Conservation (phyloP, 257 asterid species). For the Solanum neorickii region DNA sequence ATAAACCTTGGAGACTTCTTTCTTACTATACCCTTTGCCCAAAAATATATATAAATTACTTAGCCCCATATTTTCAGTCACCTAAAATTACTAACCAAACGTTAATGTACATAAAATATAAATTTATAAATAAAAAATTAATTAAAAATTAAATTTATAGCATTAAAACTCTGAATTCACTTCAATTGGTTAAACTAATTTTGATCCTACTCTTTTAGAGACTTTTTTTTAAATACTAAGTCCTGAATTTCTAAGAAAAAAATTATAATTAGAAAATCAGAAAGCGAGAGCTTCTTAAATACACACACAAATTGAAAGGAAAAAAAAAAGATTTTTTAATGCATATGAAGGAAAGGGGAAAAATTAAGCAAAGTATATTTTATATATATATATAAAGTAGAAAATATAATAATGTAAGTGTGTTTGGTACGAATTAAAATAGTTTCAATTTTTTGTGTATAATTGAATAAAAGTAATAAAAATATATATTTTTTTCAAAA, state of each 20-base stretch:
- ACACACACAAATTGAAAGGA: not conserved
- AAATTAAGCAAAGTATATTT: not conserved
- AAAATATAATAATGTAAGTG: not conserved
- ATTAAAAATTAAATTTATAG: not conserved
- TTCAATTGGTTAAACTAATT: not conserved
- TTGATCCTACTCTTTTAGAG: not conserved
- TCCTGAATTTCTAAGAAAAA: conserved; percentile 17
- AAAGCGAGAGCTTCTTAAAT: conserved; percentile 6
- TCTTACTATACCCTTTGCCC: not conserved
- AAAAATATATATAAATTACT: too few relatives aligned
- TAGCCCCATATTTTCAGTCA: too few relatives aligned
- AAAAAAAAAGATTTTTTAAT: not conserved
- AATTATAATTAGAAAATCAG: conserved; percentile 27
- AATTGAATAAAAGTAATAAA: too few relatives aligned
- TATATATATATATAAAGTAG: not conserved
- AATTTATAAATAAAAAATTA: not conserved
- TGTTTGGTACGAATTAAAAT: not conserved
- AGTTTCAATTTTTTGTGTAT: not conserved
- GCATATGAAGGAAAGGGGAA: not conserved
- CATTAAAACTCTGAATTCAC: fast-evolving
- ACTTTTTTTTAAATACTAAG: conserved; percentile 10
- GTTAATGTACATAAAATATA: conserved; percentile 4
- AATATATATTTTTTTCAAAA: too few relatives aligned
- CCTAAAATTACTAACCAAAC: not conserved
- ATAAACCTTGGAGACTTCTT: not conserved